Conservation (phyloP, 768 basidiomycete genomes). For the Xanthoconium stramineum region DNA sequence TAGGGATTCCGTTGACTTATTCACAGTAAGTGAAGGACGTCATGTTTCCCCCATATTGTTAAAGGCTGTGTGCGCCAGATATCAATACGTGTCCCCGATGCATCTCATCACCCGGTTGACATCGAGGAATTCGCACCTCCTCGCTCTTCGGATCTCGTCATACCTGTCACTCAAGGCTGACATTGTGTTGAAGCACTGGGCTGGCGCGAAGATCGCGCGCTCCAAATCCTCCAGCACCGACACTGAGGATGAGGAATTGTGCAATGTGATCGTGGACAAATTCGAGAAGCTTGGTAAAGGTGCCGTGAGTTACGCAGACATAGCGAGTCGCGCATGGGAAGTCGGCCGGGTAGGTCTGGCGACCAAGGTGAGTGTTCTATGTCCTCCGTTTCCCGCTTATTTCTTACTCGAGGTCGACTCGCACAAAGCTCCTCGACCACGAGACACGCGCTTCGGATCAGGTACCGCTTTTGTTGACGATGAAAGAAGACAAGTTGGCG, state of each 20-base stretch:
- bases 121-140: conserved; percentile 83
- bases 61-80: conserved; percentile 45
- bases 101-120: conserved; percentile 81
- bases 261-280: conserved; percentile 83
- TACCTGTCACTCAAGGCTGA: conserved; percentile 83
- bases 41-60: neutral
- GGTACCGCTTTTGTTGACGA: conserved; percentile 86
- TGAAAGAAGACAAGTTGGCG: conserved; percentile 92
- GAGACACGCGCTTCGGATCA: conserved; percentile 88
- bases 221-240: conserved; percentile 62
- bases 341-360: conserved; percentile 77
- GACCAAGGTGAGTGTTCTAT: conserved; percentile 57
- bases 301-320: conserved; percentile 90
- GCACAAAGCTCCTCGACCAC: conserved; percentile 76
- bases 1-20: conserved; percentile 91
- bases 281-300: conserved; percentile 77
- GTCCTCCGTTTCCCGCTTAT: neutral
- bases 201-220: conserved; percentile 82
- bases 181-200: conserved; percentile 93
- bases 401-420: neutral
- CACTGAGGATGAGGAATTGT: conserved; percentile 73
- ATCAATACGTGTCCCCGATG: conserved; percentile 74
- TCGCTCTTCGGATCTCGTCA: conserved; percentile 86
- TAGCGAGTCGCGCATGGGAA: conserved; percentile 92
- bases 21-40: conserved; percentile 59